A percentile compares a stretch with the other conserved stretches of the same genome.
Conservation (phyloP, 306 rosid genomes). For the Vigna radiata region DNA sequence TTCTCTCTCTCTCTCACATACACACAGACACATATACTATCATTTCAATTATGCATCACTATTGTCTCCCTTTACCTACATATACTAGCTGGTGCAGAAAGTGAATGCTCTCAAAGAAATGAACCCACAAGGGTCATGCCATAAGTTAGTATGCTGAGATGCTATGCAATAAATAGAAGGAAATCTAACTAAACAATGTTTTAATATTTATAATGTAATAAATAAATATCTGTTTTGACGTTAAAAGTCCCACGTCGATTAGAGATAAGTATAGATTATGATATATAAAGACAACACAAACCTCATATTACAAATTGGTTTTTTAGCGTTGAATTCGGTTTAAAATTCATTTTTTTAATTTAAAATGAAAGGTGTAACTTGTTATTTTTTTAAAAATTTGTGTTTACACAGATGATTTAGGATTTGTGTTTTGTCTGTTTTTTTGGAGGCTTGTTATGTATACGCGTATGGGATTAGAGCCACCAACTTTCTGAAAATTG, state of each 20-base stretch:
- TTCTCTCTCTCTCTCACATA: conserved; percentile 4
- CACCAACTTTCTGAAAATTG: conserved; percentile 27
- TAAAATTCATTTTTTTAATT: no score
- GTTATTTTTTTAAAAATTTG: not conserved
- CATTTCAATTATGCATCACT: conserved; percentile 17
- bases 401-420: not conserved
- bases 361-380: no score
- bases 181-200: conserved; percentile 42
- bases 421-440: not conserved
- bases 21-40: conserved; percentile 31
- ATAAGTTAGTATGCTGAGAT: conserved; percentile 42
- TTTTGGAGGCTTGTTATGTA: not conserved
- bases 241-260: no score
- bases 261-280: no score
- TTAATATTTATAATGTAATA: conserved; percentile 38
- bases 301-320: no score
- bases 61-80: conserved; percentile 23
- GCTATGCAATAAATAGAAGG: conserved; percentile 56
- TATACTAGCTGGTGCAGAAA: conserved; percentile 27
- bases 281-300: no score
- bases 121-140: conserved; percentile 70
- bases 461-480: conserved; percentile 1
- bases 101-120: conserved; percentile 12
- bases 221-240: not conserved
- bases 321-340: no score